A percentile compares a stretch with the other conserved stretches of the same genome.
Evolutionary conservation across 2,329 filamentous ascomycete genomes (phyloP).

Genomic region (Colletotrichum magnum): DNA sequence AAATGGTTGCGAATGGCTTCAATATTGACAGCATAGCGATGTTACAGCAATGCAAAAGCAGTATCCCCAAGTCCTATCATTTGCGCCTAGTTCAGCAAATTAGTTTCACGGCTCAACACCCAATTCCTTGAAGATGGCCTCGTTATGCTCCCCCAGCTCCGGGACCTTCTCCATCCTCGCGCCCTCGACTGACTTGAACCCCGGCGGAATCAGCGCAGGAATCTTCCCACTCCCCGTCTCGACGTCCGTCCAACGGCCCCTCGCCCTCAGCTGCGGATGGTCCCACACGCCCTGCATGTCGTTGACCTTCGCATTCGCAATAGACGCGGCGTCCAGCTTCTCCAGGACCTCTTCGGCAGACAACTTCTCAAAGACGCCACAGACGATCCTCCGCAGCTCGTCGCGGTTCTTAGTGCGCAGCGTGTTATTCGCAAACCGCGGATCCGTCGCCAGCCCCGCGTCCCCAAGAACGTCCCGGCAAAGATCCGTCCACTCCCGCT

Average conservation of each 20-base stretch:
- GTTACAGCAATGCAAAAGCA: too few relatives aligned
- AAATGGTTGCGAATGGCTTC: not conserved
- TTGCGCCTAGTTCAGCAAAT: not conserved
- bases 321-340: slow-evolving; percentile 61
- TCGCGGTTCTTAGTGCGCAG: slow-evolving; percentile 61
- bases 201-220: slow-evolving; percentile 65
- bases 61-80: too few relatives aligned
- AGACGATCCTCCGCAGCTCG: slow-evolving; percentile 61
- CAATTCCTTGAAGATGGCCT: slow-evolving; percentile 30
- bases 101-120: not conserved
- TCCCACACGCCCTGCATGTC: slow-evolving; percentile 69
- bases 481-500: too few relatives aligned
- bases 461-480: slow-evolving; percentile 60
- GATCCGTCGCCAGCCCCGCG: slow-evolving; percentile 57
- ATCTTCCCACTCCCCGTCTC: slow-evolving; percentile 61
- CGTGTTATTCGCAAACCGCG: slow-evolving; percentile 63
- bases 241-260: slow-evolving; percentile 66
- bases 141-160: slow-evolving; percentile 33
- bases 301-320: slow-evolving; percentile 70
- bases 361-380: slow-evolving; percentile 54
- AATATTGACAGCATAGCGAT: too few relatives aligned
- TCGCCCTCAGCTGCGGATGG: slow-evolving; percentile 65
- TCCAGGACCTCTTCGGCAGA: slow-evolving; percentile 57
- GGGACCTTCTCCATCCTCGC: slow-evolving; percentile 35
- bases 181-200: slow-evolving; percentile 46